A percentile compares a stretch with the other conserved stretches of the same genome.
phyloP scores from a whole-genome alignment of 108 stramenopile species.

The Fragilariopsis cylindrus region DNA sequence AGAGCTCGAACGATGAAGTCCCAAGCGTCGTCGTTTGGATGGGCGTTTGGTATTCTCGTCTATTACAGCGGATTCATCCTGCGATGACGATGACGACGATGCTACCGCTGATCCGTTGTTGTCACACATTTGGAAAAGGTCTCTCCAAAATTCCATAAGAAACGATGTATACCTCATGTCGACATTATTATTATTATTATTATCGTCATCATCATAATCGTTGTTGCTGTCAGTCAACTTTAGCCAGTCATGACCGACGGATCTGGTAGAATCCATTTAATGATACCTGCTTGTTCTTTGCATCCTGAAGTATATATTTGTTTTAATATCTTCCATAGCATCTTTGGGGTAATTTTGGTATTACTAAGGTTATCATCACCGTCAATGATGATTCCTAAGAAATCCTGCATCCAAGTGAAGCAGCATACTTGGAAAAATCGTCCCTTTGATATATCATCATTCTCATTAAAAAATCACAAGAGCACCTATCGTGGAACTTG shows the following conservation, averaged over 20 bases:
- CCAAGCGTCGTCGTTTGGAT: constrained; percentile 25
- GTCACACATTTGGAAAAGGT: constrained; percentile 16
- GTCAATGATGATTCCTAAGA: neutral
- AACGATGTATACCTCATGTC: neutral
- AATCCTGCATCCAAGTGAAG: constrained; percentile 19
- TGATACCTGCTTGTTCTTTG: constrained; percentile 4
- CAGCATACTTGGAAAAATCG: constrained; percentile 23
- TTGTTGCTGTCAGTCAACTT: neutral
- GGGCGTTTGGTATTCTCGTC: constrained; percentile 4
- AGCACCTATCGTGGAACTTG: constrained; percentile 10
- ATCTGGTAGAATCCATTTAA: constrained; percentile 24
- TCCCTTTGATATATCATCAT: constrained; percentile 1
- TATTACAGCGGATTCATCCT: neutral
- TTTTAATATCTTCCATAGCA: constrained; percentile 10
- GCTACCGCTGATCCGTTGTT: too few species aligned
- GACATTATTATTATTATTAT: too few species aligned
- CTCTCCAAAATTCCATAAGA: constrained; percentile 24
- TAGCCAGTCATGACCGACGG: neutral
- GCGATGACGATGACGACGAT: neutral
- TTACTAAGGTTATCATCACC: neutral
- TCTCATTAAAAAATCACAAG: constrained; percentile 21
- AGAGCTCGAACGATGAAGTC: neutral
- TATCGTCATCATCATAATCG: neutral
- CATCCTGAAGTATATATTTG: constrained; percentile 7
- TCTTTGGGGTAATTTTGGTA: neutral